These are phyloP conservation scores for Dipodascus albidus DNA, from an alignment of 805 yeast genomes.

Conservation along the genomic window DNA sequence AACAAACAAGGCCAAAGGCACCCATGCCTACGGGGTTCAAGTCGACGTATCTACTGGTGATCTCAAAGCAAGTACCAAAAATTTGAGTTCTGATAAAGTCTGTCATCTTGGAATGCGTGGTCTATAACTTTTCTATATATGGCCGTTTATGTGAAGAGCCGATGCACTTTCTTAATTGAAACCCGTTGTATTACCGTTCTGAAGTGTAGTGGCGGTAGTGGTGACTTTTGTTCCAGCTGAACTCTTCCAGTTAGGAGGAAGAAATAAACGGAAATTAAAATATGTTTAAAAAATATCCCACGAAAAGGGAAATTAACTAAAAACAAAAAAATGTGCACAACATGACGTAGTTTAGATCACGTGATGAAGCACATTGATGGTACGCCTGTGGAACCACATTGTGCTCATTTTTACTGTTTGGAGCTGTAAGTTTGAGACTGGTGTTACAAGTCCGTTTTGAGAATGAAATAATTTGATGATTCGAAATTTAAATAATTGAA, in stretches of 20 bases:
- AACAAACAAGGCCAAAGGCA: constrained; percentile 90
- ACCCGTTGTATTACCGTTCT: too few relatives aligned
- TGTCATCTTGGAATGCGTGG: not conserved
- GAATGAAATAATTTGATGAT: too few relatives aligned
- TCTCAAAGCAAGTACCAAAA: constrained; percentile 91
- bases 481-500: too few relatives aligned
- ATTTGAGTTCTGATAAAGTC: constrained; percentile 58
- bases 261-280: not conserved
- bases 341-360: not conserved
- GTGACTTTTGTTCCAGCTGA: not conserved
- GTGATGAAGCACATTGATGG: too few relatives aligned
- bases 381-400: not conserved
- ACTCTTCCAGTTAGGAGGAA: not conserved
- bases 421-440: not conserved
- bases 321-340: not conserved
- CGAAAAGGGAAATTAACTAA: not conserved
- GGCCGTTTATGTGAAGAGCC: too few relatives aligned
- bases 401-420: not conserved
- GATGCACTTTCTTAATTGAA: too few relatives aligned
- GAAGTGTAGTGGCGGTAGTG: not conserved
- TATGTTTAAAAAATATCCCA: too few relatives aligned
- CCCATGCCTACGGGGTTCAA: constrained; percentile 99
- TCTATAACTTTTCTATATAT: too few relatives aligned
- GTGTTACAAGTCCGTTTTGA: not conserved
- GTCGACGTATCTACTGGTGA: constrained; percentile 78